Percentiles rank a stretch among this genome's conserved stretches.
Conservation (phyloP, 1,139 yeast species). For the Nakaseomyces uthaithaninus region DNA sequence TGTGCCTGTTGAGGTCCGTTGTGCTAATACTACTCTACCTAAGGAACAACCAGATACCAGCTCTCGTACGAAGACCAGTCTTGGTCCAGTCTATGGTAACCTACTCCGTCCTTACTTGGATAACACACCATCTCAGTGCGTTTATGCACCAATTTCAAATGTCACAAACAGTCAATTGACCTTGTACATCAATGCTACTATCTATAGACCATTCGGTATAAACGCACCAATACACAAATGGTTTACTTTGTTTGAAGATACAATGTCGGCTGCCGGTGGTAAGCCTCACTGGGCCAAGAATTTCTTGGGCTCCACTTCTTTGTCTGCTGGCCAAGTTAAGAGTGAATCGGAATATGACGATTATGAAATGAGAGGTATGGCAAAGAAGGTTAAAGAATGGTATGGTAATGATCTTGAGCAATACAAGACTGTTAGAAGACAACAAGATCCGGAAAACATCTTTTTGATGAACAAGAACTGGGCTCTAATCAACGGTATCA, state of each 20-base stretch:
- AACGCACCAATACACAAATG: conserved; percentile 71
- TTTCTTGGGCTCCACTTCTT: conserved; percentile 58
- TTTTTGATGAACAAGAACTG: conserved; percentile 71
- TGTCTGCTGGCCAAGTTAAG: conserved; percentile 30
- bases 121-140: conserved; percentile 55
- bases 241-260: conserved; percentile 75
- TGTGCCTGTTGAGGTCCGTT: conserved; percentile 92
- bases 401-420: conserved; percentile 60
- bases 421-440: conserved; percentile 54
- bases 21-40: conserved; percentile 69
- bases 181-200: conserved; percentile 83
- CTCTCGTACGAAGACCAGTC: conserved; percentile 38
- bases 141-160: conserved; percentile 44
- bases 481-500: conserved; percentile 73
- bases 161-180: conserved; percentile 76
- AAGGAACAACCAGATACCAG: conserved; percentile 35
- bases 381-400: conserved; percentile 64
- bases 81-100: conserved; percentile 83
- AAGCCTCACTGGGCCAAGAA: conserved; percentile 99
- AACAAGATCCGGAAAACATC: conserved; percentile 73
- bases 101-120: conserved; percentile 73
- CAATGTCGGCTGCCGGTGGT: conserved; percentile 72
- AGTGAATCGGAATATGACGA: conserved; percentile 39
- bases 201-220: conserved; percentile 83
- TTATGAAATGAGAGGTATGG: conserved; percentile 76